Percentiles rank a stretch among this genome's conserved stretches.
Conservation (phyloP, 1,284 basidiomycete species). For the Apiotrichum mycotoxinovorans region DNA sequence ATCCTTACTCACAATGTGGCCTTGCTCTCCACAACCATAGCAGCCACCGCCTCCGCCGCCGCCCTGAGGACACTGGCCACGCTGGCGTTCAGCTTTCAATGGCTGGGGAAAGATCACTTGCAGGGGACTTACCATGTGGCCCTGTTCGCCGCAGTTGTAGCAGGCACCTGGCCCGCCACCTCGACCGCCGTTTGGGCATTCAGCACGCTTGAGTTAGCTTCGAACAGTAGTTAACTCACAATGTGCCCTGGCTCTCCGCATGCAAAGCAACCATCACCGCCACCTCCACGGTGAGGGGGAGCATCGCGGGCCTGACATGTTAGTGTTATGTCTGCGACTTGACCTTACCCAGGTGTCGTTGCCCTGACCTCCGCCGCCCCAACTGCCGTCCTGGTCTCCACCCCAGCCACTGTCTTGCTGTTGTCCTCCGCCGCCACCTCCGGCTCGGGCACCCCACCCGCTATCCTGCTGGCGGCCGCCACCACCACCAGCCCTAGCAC, state of each 20-base stretch:
- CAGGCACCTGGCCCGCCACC: slow-evolving; percentile 9
- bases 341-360: not conserved
- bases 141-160: slow-evolving; percentile 16
- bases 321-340: not conserved
- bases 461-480: not conserved
- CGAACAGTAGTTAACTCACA: too few relatives aligned
- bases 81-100: slow-evolving; percentile 1
- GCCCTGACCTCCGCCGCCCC: not conserved
- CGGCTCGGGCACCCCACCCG: not conserved
- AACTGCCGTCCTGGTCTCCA: not conserved
- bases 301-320: not conserved
- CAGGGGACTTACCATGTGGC: slow-evolving; percentile 22
- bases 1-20: slow-evolving; percentile 5
- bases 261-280: not conserved
- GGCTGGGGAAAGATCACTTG: not conserved
- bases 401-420: slow-evolving; percentile 11
- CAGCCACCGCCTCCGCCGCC: slow-evolving; percentile 14
- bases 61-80: slow-evolving; percentile 13
- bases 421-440: not conserved
- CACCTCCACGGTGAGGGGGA: not conserved
- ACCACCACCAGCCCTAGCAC: not conserved
- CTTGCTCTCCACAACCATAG: slow-evolving; percentile 6
- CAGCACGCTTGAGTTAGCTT: too few relatives aligned
- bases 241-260: not conserved
- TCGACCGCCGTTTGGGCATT: slow-evolving; percentile 1